A percentile compares a stretch with the other conserved stretches of the same genome.
Evolutionary conservation across 192 early-diverging fungal genomes (phyloP).

Genomic region (Coemansia sp.): DNA sequence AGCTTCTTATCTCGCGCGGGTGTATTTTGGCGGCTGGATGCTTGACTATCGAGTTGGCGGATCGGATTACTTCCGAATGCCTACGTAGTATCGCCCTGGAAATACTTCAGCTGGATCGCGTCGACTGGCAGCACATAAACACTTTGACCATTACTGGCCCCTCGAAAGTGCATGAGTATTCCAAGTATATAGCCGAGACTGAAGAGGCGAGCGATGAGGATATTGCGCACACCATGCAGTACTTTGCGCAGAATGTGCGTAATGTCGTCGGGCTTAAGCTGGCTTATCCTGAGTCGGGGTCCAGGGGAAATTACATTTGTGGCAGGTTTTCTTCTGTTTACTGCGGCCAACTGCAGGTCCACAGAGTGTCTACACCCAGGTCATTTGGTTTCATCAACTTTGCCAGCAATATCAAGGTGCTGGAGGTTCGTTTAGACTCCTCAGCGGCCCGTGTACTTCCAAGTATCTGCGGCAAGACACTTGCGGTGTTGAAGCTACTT

Average conservation of each 20-base stretch:
- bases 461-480: background rate
- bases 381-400: background rate
- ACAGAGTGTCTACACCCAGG: background rate
- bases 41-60: background rate
- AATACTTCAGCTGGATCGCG: background rate
- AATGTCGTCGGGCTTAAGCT: background rate
- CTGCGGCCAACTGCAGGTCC: background rate
- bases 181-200: background rate
- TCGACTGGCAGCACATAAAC: background rate
- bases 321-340: background rate
- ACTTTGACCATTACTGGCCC: background rate
- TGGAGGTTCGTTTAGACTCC: background rate
- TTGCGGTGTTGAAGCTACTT: background rate
- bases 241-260: background rate
- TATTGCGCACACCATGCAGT: background rate
- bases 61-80: background rate
- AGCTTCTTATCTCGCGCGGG: background rate
- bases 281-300: background rate
- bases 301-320: background rate
- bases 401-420: background rate
- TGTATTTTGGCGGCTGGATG: background rate
- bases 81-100: background rate
- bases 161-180: background rate
- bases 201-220: background rate
- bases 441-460: background rate